These are phyloP conservation scores for Andrographis paniculata DNA, from an alignment of 305 asterid genomes.

Conservation along the genomic window DNA sequence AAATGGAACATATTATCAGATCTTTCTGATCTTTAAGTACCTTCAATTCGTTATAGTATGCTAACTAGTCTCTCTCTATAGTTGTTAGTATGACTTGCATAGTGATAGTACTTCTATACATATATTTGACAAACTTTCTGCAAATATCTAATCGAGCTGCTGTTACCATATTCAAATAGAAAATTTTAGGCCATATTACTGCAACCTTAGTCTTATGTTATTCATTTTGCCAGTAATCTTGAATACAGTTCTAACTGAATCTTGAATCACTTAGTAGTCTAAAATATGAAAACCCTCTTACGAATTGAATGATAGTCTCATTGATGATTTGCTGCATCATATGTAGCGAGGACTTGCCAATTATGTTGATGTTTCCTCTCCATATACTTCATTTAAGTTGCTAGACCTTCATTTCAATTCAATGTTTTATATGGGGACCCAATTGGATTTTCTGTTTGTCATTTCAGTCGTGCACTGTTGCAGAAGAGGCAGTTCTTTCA, in stretches of 20 bases:
- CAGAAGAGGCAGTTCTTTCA: slow-evolving; percentile 97
- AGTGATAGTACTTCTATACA: slow-evolving; percentile 10
- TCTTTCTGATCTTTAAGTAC: slow-evolving; percentile 3
- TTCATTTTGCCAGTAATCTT: not conserved
- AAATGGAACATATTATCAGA: not conserved
- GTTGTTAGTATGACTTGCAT: slow-evolving; percentile 2
- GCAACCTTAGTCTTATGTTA: not conserved
- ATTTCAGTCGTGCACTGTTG: slow-evolving; percentile 77
- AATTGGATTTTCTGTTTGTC: not conserved
- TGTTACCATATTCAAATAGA: not conserved
- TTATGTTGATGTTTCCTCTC: slow-evolving; percentile 1
- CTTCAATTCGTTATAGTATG: slow-evolving; percentile 10
- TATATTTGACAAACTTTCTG: not conserved
- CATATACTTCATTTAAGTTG: not conserved
- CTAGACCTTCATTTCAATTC: not conserved
- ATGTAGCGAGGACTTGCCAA: slow-evolving; percentile 4
- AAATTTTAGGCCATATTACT: not conserved
- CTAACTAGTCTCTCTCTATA: not conserved
- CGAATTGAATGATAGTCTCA: slow-evolving; percentile 11
- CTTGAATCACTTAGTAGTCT: not conserved
- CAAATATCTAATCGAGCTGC: not conserved
- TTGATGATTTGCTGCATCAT: not conserved
- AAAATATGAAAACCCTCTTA: not conserved
- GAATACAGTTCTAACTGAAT: slow-evolving; percentile 3
- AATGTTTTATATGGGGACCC: not conserved